phyloP scores from a whole-genome alignment of 495 filamentous ascomycete species.

The Lepraria neglecta region DNA sequence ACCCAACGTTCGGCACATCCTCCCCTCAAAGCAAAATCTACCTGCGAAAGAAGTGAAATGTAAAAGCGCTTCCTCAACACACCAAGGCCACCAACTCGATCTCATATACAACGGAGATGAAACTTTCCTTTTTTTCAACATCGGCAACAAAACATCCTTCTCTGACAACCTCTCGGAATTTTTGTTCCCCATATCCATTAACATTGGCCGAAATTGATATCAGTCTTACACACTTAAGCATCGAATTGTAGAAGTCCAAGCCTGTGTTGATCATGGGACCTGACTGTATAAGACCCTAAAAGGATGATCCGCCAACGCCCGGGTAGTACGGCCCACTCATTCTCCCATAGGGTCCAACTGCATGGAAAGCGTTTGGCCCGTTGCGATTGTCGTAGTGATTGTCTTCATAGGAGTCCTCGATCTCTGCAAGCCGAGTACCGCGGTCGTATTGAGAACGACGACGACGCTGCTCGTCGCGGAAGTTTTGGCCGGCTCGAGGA shows the following conservation, averaged over 20 bases:
- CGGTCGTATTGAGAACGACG: slow-evolving; percentile 72
- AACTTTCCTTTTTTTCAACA: slow-evolving; percentile 9
- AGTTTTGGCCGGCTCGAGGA: slow-evolving; percentile 63
- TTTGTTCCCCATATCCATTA: neutral
- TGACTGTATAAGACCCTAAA: neutral
- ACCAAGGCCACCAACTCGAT: slow-evolving; percentile 14
- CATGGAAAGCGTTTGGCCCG: neutral
- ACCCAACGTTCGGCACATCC: neutral
- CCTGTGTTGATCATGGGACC: too few relatives aligned
- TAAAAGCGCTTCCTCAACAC: neutral
- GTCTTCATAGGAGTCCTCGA: slow-evolving; percentile 52
- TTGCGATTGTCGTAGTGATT: slow-evolving; percentile 23
- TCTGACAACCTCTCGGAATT: neutral
- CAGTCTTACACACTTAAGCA: slow-evolving; percentile 2
- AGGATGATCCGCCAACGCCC: neutral
- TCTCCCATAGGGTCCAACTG: neutral
- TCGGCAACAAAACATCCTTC: slow-evolving; percentile 3
- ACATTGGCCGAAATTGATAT: neutral
- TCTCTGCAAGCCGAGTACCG: slow-evolving; percentile 54
- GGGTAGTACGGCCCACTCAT: neutral
- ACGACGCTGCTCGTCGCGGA: slow-evolving; percentile 68
- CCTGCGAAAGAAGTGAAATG: slow-evolving; percentile 9
- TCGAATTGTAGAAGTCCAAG: slow-evolving; percentile 1
- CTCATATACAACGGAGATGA: slow-evolving; percentile 20
- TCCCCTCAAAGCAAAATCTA: neutral